Evolutionary conservation across 2,329 filamentous ascomycete genomes (phyloP).

Genomic region (Epichloe bromicola): DNA sequence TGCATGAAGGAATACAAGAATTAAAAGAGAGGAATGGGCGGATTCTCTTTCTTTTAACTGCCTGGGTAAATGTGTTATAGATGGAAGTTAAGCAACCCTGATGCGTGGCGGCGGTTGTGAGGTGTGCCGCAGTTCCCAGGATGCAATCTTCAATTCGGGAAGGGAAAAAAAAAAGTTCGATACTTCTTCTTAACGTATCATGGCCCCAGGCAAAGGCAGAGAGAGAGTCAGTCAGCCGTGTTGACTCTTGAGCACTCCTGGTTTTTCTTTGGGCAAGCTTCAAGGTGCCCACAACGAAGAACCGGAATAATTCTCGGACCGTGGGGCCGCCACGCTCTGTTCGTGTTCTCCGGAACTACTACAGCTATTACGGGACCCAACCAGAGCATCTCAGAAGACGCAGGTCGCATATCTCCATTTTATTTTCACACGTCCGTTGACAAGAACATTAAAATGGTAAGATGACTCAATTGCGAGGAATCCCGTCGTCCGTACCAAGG

Average conservation of each 20-base stretch:
- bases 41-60: neutral
- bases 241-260: neutral
- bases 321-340: neutral
- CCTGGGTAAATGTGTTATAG: neutral
- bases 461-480: conserved; percentile 8
- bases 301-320: conserved; percentile 3
- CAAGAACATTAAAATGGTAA: conserved; percentile 41
- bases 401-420: conserved; percentile 16
- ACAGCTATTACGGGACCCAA: neutral
- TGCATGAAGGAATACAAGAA: neutral
- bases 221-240: conserved; percentile 4
- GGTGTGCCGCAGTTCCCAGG: neutral
- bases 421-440: conserved; percentile 18
- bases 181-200: neutral
- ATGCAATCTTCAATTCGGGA: neutral
- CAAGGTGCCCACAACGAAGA: neutral
- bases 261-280: neutral
- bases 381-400: conserved; percentile 11
- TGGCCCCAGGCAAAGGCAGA: neutral
- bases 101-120: neutral
- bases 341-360: neutral
- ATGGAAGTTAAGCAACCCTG: neutral
- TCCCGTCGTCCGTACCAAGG: neutral
- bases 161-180: conserved; percentile 7
- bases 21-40: neutral